Conservation (phyloP, 768 basidiomycete genomes). For the Leccinum boreale region DNA sequence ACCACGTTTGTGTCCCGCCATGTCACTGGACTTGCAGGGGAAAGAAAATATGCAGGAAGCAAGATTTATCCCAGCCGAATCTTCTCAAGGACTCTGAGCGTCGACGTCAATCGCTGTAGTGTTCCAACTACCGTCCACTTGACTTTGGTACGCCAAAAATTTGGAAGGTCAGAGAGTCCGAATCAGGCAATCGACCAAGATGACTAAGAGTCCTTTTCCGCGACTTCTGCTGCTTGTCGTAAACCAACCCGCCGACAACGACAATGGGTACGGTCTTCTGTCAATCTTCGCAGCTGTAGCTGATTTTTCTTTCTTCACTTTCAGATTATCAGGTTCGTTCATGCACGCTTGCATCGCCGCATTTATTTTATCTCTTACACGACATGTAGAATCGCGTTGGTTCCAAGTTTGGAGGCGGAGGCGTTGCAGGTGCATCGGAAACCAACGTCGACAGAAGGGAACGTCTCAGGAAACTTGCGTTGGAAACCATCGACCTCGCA, state of each 20-base stretch:
- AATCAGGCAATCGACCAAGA: slow-evolving; percentile 13
- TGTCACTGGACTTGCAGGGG: slow-evolving; percentile 1
- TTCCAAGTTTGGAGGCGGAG: slow-evolving; percentile 93
- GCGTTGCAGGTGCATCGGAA: slow-evolving; percentile 93
- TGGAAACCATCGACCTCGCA: slow-evolving; percentile 97
- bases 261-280: slow-evolving; percentile 30
- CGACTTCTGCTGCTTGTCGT: neutral
- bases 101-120: neutral
- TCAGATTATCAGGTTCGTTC: slow-evolving; percentile 68
- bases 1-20: slow-evolving; percentile 58
- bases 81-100: neutral
- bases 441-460: slow-evolving; percentile 94
- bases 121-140: neutral
- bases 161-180: neutral
- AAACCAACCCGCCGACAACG: slow-evolving; percentile 1
- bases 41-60: neutral
- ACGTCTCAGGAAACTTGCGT: slow-evolving; percentile 88
- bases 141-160: neutral
- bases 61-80: neutral
- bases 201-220: neutral
- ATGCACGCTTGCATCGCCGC: neutral
- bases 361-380: slow-evolving; percentile 1
- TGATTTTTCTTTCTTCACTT: slow-evolving; percentile 8
- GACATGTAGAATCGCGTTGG: slow-evolving; percentile 83
- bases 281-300: neutral